Evolutionary conservation across 208 protist genomes (phyloP), one percentile per base, ranked within the genome.

Genomic region (Leishmania tarentolae): DNA sequence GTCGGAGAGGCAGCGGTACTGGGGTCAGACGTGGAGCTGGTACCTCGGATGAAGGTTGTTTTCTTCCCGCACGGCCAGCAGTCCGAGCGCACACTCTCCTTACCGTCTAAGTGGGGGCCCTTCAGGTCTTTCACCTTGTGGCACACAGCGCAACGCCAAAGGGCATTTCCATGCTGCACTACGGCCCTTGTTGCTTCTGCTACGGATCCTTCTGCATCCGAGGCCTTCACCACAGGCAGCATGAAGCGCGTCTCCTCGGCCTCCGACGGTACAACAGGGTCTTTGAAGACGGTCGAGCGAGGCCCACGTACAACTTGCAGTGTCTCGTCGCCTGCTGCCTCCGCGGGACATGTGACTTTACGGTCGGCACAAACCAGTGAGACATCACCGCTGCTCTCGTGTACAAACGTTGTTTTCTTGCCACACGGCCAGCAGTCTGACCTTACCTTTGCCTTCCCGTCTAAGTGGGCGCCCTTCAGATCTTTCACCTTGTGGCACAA

Each of bases 61-160:
- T 72, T 72, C 42, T 72, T 72, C 2, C 40, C 66, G 42, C 66
- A 72, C 4, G 66, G 66, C 66, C 66, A 72, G 66, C 66, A 72
- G 66, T 72, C 66, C 40, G 66, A 72, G 7, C 66, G 66, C 42
- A 72, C 66, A 72, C 66, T 72, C 7, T 35, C 3, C 66, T 72
- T 72, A 2, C 66, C 66, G 66, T 50, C 50, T 40, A 72, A 50
- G 66, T 72, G 66, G 17, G 66, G 40, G 0, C 66, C 66, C 66
- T 72, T 44, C 8, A 72, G 42, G 66, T 72, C 66, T 40, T 72
- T 72, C 17, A 52, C 66, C 66, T 72, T 69, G 63, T 69, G 63
- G 63, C 63, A 69, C 24, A 42, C 63, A n/a, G 24, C 56, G 6
- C 56, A 59, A 7, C 53, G 53, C 53, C 53, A 59, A 8, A 59